Evolutionary conservation across 169 alveolate genomes (phyloP).

Genomic region (Perkinsus olseni): DNA sequence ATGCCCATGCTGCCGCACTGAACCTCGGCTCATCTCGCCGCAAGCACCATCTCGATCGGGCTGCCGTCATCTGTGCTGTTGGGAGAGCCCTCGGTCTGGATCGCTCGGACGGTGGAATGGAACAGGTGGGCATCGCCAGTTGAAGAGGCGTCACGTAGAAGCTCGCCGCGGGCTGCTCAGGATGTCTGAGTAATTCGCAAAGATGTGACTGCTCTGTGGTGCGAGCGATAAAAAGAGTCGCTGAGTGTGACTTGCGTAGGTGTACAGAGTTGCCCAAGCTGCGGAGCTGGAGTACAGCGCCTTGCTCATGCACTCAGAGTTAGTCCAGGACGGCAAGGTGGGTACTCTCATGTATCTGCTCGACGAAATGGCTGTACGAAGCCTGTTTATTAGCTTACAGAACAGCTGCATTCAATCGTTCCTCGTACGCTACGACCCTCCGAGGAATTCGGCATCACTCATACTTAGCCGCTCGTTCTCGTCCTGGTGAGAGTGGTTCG

Average conservation of each 20-base stretch:
- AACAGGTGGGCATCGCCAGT: neutral
- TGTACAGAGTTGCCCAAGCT: neutral
- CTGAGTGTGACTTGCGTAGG: neutral
- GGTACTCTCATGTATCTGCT: neutral
- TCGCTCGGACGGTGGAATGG: neutral
- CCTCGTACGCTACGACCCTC: too few relatives aligned
- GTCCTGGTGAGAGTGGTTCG: neutral
- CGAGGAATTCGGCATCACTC: neutral
- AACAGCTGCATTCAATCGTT: too few relatives aligned
- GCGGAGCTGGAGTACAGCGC: neutral
- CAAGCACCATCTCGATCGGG: neutral
- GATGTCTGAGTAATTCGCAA: too few relatives aligned
- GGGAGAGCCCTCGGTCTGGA: neutral
- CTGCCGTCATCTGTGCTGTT: neutral
- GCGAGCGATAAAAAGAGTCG: too few relatives aligned
- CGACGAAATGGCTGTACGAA: neutral
- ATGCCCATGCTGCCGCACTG: neutral
- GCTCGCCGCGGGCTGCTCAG: too few relatives aligned
- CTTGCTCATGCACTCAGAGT: neutral
- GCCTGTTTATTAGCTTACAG: neutral
- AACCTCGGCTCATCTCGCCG: neutral
- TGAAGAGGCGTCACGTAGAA: too few relatives aligned
- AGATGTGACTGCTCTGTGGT: too few relatives aligned
- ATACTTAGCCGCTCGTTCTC: neutral
- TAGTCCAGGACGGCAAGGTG: neutral